These are phyloP conservation scores for Cryptosporidium baileyi DNA, from an alignment of 169 alveolate species.

Conservation along the genomic window DNA sequence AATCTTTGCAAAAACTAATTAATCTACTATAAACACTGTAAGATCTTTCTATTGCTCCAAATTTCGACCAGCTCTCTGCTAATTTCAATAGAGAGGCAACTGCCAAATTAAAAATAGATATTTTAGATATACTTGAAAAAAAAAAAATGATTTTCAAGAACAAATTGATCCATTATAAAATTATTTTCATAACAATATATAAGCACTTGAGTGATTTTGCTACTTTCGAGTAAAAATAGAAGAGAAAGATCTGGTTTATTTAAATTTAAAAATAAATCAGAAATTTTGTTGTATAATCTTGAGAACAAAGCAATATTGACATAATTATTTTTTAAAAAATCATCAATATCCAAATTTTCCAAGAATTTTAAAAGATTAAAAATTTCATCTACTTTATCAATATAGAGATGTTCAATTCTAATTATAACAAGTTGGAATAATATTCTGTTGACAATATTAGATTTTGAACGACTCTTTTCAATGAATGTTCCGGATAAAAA, in stretches of 20 bases:
- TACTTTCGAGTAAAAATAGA: slow-evolving; percentile 9
- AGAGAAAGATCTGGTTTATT: slow-evolving; percentile 18
- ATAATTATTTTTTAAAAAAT: not conserved
- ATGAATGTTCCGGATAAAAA: not conserved
- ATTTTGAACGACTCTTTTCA: not conserved
- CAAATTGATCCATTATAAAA: not conserved
- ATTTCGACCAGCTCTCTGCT: slow-evolving; percentile 40
- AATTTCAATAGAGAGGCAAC: not conserved
- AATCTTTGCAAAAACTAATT: not conserved
- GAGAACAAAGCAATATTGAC: not conserved
- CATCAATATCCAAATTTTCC: not conserved
- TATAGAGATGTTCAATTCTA: not conserved
- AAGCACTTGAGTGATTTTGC: not conserved
- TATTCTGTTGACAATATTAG: not conserved
- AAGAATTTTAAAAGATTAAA: not conserved
- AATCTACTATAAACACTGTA: not conserved
- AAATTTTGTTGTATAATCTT: slow-evolving; percentile 9
- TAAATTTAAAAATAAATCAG: not conserved
- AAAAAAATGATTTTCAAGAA: not conserved
- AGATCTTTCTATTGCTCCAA: slow-evolving; percentile 58
- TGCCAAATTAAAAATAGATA: not conserved
- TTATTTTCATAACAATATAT: not conserved
- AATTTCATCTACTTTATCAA: not conserved
- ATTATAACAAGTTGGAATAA: not conserved
- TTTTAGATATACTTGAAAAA: not conserved